These are phyloP conservation scores for Calocera viscosa DNA, from an alignment of 768 basidiomycete species.

Conservation along the genomic window DNA sequence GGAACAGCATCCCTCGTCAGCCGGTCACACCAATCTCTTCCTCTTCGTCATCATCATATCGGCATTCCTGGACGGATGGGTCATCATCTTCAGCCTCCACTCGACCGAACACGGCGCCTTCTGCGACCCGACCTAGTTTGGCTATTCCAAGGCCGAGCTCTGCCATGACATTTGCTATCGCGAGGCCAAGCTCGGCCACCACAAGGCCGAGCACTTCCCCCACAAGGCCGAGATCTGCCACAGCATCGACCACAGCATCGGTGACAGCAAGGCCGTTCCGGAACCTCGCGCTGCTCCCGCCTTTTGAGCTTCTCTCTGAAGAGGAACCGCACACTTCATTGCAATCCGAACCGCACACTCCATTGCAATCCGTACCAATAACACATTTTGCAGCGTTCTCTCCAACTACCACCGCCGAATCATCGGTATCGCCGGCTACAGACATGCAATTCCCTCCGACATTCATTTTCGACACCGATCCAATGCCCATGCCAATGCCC, in stretches of 20 bases:
- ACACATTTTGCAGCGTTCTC: neutral
- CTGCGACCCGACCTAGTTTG: neutral
- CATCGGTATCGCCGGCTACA: neutral
- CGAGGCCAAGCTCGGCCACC: neutral
- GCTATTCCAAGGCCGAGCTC: neutral
- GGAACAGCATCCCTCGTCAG: neutral
- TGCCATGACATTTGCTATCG: no score
- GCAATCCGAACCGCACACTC: neutral
- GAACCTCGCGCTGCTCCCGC: neutral
- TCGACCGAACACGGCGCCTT: neutral
- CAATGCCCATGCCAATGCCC: no score
- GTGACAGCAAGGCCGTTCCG: neutral
- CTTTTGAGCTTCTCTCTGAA: neutral
- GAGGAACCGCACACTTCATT: neutral
- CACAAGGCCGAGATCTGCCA: neutral
- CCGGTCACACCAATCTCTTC: neutral
- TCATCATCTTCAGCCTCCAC: neutral
- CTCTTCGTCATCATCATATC: neutral
- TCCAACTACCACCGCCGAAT: neutral
- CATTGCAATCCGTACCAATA: constrained; percentile 1
- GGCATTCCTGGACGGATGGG: neutral
- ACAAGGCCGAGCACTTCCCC: no score
- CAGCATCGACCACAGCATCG: no score
- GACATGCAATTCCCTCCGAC: neutral
- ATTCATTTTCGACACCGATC: constrained; percentile 1